Percentiles rank a stretch among this genome's conserved stretches.
These are phyloP conservation scores for Wickerhamiella vanderwaltii DNA, from an alignment of 805 yeast species.

Conservation along the genomic window DNA sequence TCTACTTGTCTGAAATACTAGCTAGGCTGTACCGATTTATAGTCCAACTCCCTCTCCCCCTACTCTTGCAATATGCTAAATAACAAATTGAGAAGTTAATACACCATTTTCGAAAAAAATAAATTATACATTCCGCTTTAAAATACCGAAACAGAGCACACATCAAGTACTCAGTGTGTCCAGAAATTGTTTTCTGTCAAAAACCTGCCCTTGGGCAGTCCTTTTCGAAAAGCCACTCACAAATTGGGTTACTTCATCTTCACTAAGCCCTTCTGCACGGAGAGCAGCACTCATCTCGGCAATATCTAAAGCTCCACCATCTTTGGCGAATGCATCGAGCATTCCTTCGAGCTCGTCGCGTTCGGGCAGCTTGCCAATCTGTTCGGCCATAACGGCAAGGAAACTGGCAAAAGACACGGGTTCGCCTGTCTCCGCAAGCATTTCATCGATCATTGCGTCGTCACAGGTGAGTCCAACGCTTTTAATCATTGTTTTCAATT, in stretches of 20 bases:
- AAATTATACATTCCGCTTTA: too few relatives aligned
- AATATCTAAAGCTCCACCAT: constrained; percentile 17
- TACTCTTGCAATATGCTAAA: too few relatives aligned
- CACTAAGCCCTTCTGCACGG: constrained; percentile 16
- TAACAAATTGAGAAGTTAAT: too few relatives aligned
- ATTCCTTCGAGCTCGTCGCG: constrained; percentile 19
- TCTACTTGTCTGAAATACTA: too few relatives aligned
- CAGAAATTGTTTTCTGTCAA: constrained; percentile 18
- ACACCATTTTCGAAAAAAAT: too few relatives aligned
- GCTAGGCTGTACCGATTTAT: too few relatives aligned
- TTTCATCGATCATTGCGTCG: constrained; percentile 15
- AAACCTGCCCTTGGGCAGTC: constrained; percentile 15
- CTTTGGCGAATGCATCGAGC: constrained; percentile 19
- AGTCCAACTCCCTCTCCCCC: too few relatives aligned
- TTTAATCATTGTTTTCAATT: constrained; percentile 18
- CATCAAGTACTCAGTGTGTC: constrained; percentile 6
- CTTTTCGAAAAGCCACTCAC: constrained; percentile 16
- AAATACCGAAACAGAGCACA: too few relatives aligned
- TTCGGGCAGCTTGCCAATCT: constrained; percentile 17
- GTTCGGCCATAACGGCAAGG: constrained; percentile 21
- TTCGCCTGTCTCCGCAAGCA: constrained; percentile 22
- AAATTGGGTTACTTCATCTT: constrained; percentile 16
- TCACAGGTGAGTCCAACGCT: constrained; percentile 19
- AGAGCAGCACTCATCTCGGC: constrained; percentile 16
- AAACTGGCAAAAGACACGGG: constrained; percentile 21